Conservation (phyloP, 2,329 filamentous ascomycete species). For the Cordyceps cicadae region DNA sequence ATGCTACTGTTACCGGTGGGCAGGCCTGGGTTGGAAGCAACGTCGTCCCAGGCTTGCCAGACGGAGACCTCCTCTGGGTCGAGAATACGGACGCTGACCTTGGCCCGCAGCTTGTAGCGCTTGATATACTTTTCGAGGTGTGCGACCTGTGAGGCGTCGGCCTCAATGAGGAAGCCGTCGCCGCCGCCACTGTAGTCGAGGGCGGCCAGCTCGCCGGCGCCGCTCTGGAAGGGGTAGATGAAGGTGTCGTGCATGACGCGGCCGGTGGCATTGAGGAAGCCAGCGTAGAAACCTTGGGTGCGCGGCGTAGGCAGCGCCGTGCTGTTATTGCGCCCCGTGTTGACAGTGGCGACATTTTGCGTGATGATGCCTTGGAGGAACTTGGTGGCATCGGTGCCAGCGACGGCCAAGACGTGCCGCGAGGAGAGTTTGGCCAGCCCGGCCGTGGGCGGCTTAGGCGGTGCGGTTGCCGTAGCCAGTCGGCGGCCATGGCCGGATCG, state of each 20-base stretch:
- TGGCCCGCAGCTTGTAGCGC: constrained; percentile 77
- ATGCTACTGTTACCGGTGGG: constrained; percentile 5
- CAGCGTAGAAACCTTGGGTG: constrained; percentile 60
- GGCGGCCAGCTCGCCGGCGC: constrained; percentile 17
- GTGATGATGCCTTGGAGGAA: constrained; percentile 88
- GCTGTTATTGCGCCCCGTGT: constrained; percentile 8
- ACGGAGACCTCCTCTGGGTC: constrained; percentile 56
- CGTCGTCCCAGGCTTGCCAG: constrained; percentile 67
- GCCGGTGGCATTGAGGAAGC: constrained; percentile 79
- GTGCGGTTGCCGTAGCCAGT: constrained; percentile 19
- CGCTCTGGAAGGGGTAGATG: constrained; percentile 56
- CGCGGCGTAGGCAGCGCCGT: constrained; percentile 19
- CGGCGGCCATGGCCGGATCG: constrained; percentile 25
- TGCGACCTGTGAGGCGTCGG: constrained; percentile 60
- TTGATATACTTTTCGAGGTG: constrained; percentile 64
- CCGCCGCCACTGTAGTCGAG: constrained; percentile 19
- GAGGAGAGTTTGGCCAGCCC: constrained; percentile 54
- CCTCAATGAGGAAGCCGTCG: constrained; percentile 62
- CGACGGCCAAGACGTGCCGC: constrained; percentile 70
- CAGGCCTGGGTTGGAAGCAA: constrained; percentile 9
- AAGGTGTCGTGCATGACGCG: constrained; percentile 85
- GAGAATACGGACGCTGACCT: constrained; percentile 61
- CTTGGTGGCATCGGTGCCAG: constrained; percentile 68
- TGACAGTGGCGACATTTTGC: constrained; percentile 36
- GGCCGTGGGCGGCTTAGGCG: constrained; percentile 34